phyloP scores from a whole-genome alignment of 1,139 yeast genomes.

The Hemisphaericaspora subhashii region DNA sequence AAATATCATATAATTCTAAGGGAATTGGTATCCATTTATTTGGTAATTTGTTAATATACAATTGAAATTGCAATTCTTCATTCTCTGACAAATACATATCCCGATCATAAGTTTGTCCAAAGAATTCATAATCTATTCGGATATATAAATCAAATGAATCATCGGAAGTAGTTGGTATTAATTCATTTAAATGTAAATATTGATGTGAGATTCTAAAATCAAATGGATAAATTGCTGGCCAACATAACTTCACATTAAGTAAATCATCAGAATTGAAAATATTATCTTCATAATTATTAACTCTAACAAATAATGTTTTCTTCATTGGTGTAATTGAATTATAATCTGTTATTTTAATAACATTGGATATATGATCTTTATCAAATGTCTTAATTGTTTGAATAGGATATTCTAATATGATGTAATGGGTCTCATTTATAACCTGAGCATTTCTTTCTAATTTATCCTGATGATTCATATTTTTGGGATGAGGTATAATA shows the following conservation, averaged over 20 bases:
- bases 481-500: conserved; percentile 25
- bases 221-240: conserved; percentile 46
- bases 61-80: conserved; percentile 24
- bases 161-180: conserved; percentile 1
- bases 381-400: conserved; percentile 14
- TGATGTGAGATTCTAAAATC: conserved; percentile 26
- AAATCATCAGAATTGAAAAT: conserved; percentile 32
- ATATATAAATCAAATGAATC: conserved; percentile 33
- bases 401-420: conserved; percentile 34
- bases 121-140: conserved; percentile 25
- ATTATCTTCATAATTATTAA: conserved; percentile 35
- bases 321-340: conserved; percentile 17
- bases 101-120: conserved; percentile 25
- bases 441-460: conserved; percentile 6
- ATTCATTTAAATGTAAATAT: conserved; percentile 19
- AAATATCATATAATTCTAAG: conserved; percentile 35
- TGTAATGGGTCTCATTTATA: conserved; percentile 28
- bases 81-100: conserved; percentile 13
- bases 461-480: conserved; percentile 4
- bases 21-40: conserved; percentile 38
- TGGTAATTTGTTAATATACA: conserved; percentile 36
- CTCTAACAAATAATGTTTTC: conserved; percentile 26
- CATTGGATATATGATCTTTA: conserved; percentile 3
- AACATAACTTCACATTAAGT: conserved; percentile 39
- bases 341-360: conserved; percentile 13